Percentiles rank a stretch among this genome's conserved stretches.
Evolutionary conservation across 768 basidiomycete genomes (phyloP).

Genomic region (Lactifluus piperatus): DNA sequence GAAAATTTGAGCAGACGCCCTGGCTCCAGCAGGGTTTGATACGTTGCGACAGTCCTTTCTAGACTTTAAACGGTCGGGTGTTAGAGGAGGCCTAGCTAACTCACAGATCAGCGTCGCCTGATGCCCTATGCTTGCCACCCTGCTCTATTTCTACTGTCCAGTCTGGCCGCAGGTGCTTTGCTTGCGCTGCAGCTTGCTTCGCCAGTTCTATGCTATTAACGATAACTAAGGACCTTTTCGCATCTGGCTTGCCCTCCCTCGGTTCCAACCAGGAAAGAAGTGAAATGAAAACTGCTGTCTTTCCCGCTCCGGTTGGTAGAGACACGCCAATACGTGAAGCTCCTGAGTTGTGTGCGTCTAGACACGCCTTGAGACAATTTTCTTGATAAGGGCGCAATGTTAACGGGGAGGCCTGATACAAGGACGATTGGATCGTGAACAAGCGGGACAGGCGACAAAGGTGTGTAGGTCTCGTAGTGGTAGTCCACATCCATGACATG

Average conservation of each 20-base stretch:
- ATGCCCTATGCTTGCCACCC: slow-evolving; percentile 61
- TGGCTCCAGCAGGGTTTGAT: slow-evolving; percentile 68
- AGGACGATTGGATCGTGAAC: not conserved
- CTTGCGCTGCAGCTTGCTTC: slow-evolving; percentile 72
- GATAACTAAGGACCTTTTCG: slow-evolving; percentile 63
- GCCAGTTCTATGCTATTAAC: slow-evolving; percentile 90
- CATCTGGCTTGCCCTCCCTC: slow-evolving; percentile 30
- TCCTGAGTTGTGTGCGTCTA: slow-evolving; percentile 60
- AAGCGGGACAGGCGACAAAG: not conserved
- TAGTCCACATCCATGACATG: not conserved
- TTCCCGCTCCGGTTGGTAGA: slow-evolving; percentile 76
- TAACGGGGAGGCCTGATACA: slow-evolving; percentile 20
- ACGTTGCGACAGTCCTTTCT: slow-evolving; percentile 75
- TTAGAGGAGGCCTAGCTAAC: slow-evolving; percentile 23
- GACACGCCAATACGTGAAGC: slow-evolving; percentile 73
- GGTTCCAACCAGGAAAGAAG: slow-evolving; percentile 59
- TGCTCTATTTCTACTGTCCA: slow-evolving; percentile 92
- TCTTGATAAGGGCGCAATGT: slow-evolving; percentile 83
- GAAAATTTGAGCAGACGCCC: slow-evolving; percentile 69
- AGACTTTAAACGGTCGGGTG: not conserved
- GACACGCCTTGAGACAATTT: slow-evolving; percentile 67
- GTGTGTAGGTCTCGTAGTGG: not conserved
- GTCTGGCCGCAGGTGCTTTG: slow-evolving; percentile 52
- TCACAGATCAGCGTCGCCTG: slow-evolving; percentile 80
- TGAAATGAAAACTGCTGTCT: slow-evolving; percentile 87